Evolutionary conservation across 768 basidiomycete genomes (phyloP).

Genomic region (Termitomyces sp.): DNA sequence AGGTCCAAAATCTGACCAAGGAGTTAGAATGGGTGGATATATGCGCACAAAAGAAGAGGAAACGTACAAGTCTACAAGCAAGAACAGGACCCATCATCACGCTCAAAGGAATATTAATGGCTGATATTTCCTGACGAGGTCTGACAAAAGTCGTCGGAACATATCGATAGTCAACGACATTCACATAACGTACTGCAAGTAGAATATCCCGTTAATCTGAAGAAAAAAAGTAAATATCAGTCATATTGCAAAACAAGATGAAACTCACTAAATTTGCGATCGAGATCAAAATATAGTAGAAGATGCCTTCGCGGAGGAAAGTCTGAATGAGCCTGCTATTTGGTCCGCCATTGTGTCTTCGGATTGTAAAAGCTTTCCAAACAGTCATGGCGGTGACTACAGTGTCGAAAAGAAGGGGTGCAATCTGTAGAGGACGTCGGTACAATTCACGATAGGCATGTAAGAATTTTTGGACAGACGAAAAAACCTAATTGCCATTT

Average conservation of each 20-base stretch:
- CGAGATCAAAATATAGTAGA: constrained; percentile 84
- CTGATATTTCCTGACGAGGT: constrained; percentile 77
- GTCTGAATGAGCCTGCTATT: constrained; percentile 80
- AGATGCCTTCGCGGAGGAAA: constrained; percentile 80
- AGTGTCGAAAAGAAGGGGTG: constrained; percentile 77
- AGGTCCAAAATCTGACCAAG: constrained; percentile 65
- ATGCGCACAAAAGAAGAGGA: background rate
- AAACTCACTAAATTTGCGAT: constrained; percentile 63
- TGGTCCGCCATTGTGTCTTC: constrained; percentile 67
- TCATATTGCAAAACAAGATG: background rate
- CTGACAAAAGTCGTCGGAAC: constrained; percentile 25
- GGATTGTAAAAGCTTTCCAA: constrained; percentile 72
- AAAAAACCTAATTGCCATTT: constrained; percentile 42
- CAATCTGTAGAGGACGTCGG: constrained; percentile 45
- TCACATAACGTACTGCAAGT: constrained; percentile 59
- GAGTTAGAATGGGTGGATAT: background rate
- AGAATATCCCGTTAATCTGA: constrained; percentile 77
- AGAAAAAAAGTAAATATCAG: background rate
- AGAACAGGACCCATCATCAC: constrained; percentile 80
- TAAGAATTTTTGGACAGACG: constrained; percentile 29
- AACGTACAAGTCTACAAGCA: constrained; percentile 66
- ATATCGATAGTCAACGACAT: background rate
- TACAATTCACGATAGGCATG: background rate
- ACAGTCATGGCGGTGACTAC: constrained; percentile 78
- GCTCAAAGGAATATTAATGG: constrained; percentile 79